These are phyloP conservation scores for Neopestalotiopsis sp. DNA, from an alignment of 2,329 filamentous ascomycete genomes.

Conservation along the genomic window DNA sequence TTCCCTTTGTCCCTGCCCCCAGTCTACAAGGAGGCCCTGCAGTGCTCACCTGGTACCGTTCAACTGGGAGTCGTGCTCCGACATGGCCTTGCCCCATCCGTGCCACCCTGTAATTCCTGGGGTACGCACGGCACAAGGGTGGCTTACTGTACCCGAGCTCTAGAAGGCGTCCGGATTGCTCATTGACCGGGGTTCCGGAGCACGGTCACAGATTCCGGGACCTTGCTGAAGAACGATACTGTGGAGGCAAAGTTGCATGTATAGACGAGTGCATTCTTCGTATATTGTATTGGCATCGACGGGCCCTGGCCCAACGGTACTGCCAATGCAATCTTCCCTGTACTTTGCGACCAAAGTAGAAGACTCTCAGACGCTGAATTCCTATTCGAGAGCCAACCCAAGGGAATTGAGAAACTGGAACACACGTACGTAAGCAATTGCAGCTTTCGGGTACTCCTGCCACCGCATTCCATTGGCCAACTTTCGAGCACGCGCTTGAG, in stretches of 20 bases:
- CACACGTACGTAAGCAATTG: background rate
- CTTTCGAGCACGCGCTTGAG: conserved; percentile 3
- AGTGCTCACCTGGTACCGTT: conserved; percentile 7
- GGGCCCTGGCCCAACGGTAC: background rate
- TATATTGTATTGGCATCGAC: background rate
- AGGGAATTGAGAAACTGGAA: background rate
- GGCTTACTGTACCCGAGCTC: conserved; percentile 7
- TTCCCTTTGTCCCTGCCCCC: background rate
- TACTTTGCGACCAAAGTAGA: background rate
- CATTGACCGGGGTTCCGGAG: background rate
- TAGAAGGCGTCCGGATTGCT: background rate
- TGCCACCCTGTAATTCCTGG: conserved; percentile 14
- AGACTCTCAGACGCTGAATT: background rate
- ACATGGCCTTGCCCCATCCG: conserved; percentile 13
- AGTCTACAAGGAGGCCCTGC: background rate
- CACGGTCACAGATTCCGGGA: background rate
- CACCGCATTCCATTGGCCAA: background rate
- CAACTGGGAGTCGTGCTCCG: background rate
- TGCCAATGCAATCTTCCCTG: background rate
- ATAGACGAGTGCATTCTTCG: background rate
- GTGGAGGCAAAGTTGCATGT: background rate
- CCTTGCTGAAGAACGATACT: background rate
- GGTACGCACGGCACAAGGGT: conserved; percentile 6
- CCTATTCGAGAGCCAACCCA: background rate
- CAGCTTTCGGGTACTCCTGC: conserved; percentile 13